Conservation (phyloP, 2,329 filamentous ascomycete species). For the Penicillium sp. region DNA sequence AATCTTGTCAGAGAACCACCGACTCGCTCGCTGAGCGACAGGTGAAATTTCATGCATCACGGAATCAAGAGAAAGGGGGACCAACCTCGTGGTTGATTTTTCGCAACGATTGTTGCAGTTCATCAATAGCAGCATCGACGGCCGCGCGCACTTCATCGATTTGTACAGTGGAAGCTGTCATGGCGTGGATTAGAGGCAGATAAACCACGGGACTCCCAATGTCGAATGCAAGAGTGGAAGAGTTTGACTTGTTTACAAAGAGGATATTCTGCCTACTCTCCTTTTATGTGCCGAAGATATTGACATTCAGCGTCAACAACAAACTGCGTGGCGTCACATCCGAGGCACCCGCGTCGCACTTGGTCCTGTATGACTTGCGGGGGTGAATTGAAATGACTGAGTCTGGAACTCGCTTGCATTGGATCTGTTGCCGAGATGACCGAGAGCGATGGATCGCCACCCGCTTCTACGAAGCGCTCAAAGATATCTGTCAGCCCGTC, state of each 20-base stretch:
- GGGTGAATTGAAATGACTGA: too few relatives aligned
- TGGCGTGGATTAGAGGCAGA: background rate
- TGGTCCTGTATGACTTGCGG: background rate
- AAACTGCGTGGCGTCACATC: constrained; percentile 1
- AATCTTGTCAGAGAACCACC: too few relatives aligned
- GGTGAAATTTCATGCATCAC: background rate
- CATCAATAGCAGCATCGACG: constrained; percentile 16
- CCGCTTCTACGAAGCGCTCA: too few relatives aligned
- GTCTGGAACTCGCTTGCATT: background rate
- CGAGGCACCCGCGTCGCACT: background rate
- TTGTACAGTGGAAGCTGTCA: constrained; percentile 11
- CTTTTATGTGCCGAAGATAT: too few relatives aligned
- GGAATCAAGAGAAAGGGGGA: background rate
- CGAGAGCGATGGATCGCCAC: too few relatives aligned
- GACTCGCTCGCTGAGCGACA: background rate
- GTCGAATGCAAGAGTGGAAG: background rate
- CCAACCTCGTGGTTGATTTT: constrained; percentile 20
- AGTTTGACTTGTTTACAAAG: too few relatives aligned
- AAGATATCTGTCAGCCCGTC: too few relatives aligned
- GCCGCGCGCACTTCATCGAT: constrained; percentile 20
- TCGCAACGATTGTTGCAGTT: constrained; percentile 16
- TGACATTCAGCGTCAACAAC: too few relatives aligned
- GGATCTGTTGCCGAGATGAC: too few relatives aligned
- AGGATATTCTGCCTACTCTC: too few relatives aligned
- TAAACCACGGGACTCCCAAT: too few relatives aligned